Conservation (phyloP, 441 rosid species). For the Populus hybrid region DNA sequence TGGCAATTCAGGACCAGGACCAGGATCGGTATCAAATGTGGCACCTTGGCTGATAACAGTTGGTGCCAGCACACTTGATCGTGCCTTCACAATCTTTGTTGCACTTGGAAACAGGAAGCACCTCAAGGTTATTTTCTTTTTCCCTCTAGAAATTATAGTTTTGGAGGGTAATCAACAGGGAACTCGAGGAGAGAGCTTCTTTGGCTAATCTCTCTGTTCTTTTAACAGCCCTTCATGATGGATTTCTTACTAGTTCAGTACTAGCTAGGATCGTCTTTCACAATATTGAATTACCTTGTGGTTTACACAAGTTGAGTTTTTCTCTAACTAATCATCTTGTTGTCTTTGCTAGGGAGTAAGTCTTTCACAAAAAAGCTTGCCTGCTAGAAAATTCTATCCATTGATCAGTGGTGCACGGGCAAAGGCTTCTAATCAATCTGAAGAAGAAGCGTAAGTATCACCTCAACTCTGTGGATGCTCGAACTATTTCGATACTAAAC, state of each 20-base stretch:
- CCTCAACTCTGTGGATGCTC: not conserved
- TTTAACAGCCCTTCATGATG: not conserved
- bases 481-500: not conserved
- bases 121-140: conserved; percentile 33
- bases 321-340: not conserved
- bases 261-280: not conserved
- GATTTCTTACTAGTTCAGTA: not conserved
- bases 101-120: conserved; percentile 35
- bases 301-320: not conserved
- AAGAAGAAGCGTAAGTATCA: conserved; percentile 43
- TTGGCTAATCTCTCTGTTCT: not conserved
- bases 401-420: conserved; percentile 59
- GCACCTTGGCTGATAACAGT: conserved; percentile 56
- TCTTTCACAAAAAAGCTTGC: conserved; percentile 34
- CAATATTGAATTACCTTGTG: not conserved
- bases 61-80: conserved; percentile 58
- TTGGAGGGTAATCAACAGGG: too few relatives aligned
- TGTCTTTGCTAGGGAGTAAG: conserved; percentile 9
- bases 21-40: conserved; percentile 34
- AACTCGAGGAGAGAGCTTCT: too few relatives aligned
- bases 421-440: conserved; percentile 38
- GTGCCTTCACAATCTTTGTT: conserved; percentile 37
- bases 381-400: conserved; percentile 51
- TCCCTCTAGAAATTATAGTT: too few relatives aligned
- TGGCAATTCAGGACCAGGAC: conserved; percentile 47